Percentiles rank a stretch among this genome's conserved stretches.
These are phyloP conservation scores for Rugonectria rugulosa DNA, from an alignment of 2,329 filamentous ascomycete species.

Conservation along the genomic window DNA sequence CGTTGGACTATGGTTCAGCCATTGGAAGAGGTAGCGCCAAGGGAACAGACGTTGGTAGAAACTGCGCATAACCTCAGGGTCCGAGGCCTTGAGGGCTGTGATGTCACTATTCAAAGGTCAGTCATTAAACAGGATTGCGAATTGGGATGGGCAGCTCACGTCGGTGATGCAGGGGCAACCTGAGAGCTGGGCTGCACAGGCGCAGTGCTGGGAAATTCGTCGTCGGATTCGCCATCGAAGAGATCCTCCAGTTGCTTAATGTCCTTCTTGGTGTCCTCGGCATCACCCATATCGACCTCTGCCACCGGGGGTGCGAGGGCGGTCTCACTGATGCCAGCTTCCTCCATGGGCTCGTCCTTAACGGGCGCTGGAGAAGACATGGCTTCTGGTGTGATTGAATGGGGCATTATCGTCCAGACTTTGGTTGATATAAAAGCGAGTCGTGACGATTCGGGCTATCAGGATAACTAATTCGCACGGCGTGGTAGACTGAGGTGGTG, in stretches of 20 bases:
- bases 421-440: neutral
- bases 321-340: slow-evolving; percentile 27
- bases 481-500: neutral
- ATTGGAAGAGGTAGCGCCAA: slow-evolving; percentile 94
- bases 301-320: slow-evolving; percentile 18
- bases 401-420: slow-evolving; percentile 28
- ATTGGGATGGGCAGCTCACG: slow-evolving; percentile 45
- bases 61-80: slow-evolving; percentile 86
- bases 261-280: slow-evolving; percentile 49
- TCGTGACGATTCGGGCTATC: no score
- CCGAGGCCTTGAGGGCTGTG: slow-evolving; percentile 61
- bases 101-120: slow-evolving; percentile 40
- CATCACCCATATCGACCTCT: slow-evolving; percentile 34
- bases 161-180: slow-evolving; percentile 54
- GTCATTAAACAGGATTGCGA: neutral
- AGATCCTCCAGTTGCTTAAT: slow-evolving; percentile 64
- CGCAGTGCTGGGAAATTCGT: slow-evolving; percentile 65
- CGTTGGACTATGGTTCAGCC: slow-evolving; percentile 92
- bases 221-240: slow-evolving; percentile 66
- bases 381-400: slow-evolving; percentile 30
- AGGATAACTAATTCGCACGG: neutral
- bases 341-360: slow-evolving; percentile 40
- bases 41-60: slow-evolving; percentile 98
- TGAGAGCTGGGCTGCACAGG: slow-evolving; percentile 48
- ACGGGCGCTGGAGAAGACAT: slow-evolving; percentile 38